Base-by-base conservation (phyloP, 805 yeast genomes). In the Kodamaea jinghongensis region DNA sequence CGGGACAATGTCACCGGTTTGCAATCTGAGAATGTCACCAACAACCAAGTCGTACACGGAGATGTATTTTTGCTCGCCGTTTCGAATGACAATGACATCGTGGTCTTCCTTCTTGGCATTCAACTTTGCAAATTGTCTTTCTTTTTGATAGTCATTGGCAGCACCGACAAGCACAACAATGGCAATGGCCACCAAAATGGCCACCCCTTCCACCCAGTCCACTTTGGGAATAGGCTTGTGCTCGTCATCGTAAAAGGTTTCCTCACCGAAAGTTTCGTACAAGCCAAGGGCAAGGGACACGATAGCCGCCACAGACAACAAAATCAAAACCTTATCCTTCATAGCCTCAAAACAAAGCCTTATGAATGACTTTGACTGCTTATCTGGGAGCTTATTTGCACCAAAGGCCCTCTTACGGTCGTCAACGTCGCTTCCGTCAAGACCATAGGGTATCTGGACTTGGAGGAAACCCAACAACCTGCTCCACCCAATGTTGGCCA, bases 171-270 rank as follows among this genome's bases (percentile, higher is more conserved):
- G 48, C 3, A 91, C 96, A 23, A 93, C 98, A 44, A 93, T 90
- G 3, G 78, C 54, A 16, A 93, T 86, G 13, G 99, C 99, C 3
- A 84, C 84, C 50, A 93, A 76, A 56, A 93, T 93, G 29, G 99
- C 99, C 26, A 90, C 96, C 51, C 99, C 99, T 68, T 93, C 99
- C 33, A 93, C 96, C 97, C 98, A 93, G 54, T 91, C 96, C 23
- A 93, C 95, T 53, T 80, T 78, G 13, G 96, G 96, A 39, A 80
- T 60, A 15, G 78, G 70, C 17, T 78, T 72, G 22, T 96, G 95
- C 10, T 87, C 86, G 5, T 75, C 79, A 58, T 90, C 96, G 51
- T 75, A 76, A 54, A 78, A 79, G 0, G 86, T 71, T 0, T 83
- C 30, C 95, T 96, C 7, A 8, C 23, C 23, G 65, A 89, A 83